Conservation (phyloP, 2,329 filamentous ascomycete genomes). For the Ascomycota sp. region DNA sequence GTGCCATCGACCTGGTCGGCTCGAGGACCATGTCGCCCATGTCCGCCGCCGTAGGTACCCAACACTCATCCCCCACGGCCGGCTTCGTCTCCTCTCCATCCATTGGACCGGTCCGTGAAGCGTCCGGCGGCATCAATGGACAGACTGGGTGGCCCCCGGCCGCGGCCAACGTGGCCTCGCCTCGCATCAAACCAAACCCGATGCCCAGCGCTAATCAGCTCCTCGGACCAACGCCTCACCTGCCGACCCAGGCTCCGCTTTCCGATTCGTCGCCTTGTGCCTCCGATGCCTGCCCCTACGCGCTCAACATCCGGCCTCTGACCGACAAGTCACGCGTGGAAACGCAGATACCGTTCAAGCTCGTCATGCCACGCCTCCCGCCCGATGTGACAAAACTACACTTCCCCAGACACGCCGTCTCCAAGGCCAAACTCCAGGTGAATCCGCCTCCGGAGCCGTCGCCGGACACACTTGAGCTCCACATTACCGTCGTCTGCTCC, state of each 20-base stretch:
- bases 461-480: conserved; percentile 58
- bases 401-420: conserved; percentile 76
- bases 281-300: too few species aligned
- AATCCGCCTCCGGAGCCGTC: conserved; percentile 46
- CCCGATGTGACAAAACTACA: conserved; percentile 60
- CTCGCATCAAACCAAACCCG: too few species aligned
- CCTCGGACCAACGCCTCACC: too few species aligned
- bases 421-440: conserved; percentile 76
- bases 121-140: too few species aligned
- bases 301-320: not conserved
- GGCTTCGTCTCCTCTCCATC: conserved; percentile 26
- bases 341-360: conserved; percentile 79
- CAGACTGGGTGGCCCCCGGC: too few species aligned
- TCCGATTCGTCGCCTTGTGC: too few species aligned
- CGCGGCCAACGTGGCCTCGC: too few species aligned
- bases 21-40: conserved; percentile 35
- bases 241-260: too few species aligned
- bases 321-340: conserved; percentile 68
- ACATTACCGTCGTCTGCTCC: conserved; percentile 71
- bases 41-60: conserved; percentile 28
- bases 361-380: conserved; percentile 60
- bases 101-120: too few species aligned
- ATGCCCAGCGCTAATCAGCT: too few species aligned
- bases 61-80: conserved; percentile 27
- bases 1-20: conserved; percentile 21